Base-by-base conservation (phyloP, 257 asterid species). In the Prunella vulgaris region DNA sequence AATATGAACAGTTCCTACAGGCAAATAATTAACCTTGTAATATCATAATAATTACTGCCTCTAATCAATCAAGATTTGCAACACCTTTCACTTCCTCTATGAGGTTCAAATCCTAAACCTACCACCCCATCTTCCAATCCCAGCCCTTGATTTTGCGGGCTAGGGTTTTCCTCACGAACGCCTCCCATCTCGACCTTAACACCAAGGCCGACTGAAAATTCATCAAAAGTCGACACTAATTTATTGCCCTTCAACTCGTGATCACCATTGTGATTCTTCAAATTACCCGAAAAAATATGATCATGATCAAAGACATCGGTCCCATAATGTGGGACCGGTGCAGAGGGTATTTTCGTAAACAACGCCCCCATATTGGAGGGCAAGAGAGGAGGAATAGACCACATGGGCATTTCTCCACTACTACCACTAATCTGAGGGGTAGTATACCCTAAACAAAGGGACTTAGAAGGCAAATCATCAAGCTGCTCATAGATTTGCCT, bases 351-450 rank as follows among this genome's bases (percentile, higher is more conserved):
- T 52, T 76, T 84, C 2, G 87, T 7, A 5, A 70, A 63, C 4
- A 70, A 46, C 10, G 81, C 72, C 38, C 79, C 83, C 0, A 79
- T 42, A 42, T 72, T 63, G 65, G 76, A 76, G 18, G 89, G 73
- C 48, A 82, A 68, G 56, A 84, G 88, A 68, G 88, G 87, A 1
- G 92, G 95, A 60, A 86, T 74, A 46, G 95, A 73, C 85, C 84
- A 89, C 64, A 82, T 10, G 32, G 86, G 83, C 17, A 77, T 64
- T 60, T 75, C 74, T 69, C 80, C 86, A 59, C 64, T 30, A 33
- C 32, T 54, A 80, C 75, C 80, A 32, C 65, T 68, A 46, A n/a
- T 5, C 44, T 89, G 88, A 13, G 92, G 85, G 75, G 77, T 79
- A 67, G 77, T 80, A 63, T 74, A 48, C 64, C 97, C 93, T 22